phyloP scores from a whole-genome alignment of 78 protist genomes.

The Protostelium mycophagum region DNA sequence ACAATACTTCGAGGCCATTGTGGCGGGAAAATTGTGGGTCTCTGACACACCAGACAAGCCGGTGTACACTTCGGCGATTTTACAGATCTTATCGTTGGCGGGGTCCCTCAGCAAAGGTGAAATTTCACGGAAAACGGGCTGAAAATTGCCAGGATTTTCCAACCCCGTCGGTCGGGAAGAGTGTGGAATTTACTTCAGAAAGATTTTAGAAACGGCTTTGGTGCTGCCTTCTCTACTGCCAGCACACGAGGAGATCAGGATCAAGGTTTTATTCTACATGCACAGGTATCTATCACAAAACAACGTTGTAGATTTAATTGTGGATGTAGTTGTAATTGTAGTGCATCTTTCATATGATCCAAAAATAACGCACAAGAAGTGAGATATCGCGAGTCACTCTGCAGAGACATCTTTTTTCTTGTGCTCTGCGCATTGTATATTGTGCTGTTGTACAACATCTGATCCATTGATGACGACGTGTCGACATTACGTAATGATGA shows the following conservation, averaged over 20 bases:
- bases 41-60: neutral
- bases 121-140: neutral
- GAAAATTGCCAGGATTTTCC: neutral
- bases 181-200: neutral
- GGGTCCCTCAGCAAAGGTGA: neutral
- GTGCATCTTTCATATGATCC: no score
- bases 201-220: neutral
- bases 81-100: neutral
- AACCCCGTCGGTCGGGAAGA: neutral
- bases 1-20: neutral
- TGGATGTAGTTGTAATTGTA: no score
- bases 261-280: neutral
- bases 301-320: no score
- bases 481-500: no score
- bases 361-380: no score
- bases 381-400: no score
- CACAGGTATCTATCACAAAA: neutral
- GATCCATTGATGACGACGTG: neutral
- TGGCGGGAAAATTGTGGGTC: neutral
- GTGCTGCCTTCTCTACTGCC: neutral
- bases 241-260: neutral
- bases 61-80: neutral
- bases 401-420: no score
- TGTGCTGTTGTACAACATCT: neutral
- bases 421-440: neutral